Conservation (phyloP, 306 rosid genomes). For the Mucuna pruriens region DNA sequence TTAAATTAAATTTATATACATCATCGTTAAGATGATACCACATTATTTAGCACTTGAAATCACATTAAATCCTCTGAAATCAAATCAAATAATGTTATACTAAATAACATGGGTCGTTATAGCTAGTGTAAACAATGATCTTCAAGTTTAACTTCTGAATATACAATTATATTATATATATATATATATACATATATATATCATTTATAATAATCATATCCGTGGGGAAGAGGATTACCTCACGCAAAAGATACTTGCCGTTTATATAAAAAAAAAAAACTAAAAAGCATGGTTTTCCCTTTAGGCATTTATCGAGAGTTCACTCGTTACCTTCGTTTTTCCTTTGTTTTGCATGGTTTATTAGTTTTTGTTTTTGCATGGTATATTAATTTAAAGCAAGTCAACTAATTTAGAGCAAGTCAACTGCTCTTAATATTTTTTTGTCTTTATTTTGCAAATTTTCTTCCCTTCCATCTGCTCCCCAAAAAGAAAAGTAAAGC, state of each 20-base stretch:
- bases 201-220: too few species aligned
- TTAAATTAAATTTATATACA: neutral
- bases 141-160: too few species aligned
- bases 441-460: neutral
- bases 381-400: conserved; percentile 1
- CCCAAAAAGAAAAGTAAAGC: conserved; percentile 8
- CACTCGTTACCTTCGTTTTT: neutral
- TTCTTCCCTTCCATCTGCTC: neutral
- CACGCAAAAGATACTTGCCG: too few species aligned
- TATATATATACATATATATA: too few species aligned
- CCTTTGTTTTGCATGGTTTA: neutral
- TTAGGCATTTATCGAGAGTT: neutral
- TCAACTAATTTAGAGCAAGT: conserved; percentile 30
- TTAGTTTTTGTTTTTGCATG: conserved; percentile 6
- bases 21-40: neutral
- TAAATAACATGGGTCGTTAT: too few species aligned
- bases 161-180: too few species aligned
- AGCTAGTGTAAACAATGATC: too few species aligned
- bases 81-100: too few species aligned
- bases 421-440: conserved; percentile 18
- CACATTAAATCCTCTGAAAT: neutral
- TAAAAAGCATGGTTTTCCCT: too few species aligned
- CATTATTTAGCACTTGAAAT: too few species aligned
- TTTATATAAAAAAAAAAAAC: too few species aligned
- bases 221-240: too few species aligned